phyloP scores from a whole-genome alignment of 1,284 basidiomycete species.

The Hemileia vastatrix region DNA sequence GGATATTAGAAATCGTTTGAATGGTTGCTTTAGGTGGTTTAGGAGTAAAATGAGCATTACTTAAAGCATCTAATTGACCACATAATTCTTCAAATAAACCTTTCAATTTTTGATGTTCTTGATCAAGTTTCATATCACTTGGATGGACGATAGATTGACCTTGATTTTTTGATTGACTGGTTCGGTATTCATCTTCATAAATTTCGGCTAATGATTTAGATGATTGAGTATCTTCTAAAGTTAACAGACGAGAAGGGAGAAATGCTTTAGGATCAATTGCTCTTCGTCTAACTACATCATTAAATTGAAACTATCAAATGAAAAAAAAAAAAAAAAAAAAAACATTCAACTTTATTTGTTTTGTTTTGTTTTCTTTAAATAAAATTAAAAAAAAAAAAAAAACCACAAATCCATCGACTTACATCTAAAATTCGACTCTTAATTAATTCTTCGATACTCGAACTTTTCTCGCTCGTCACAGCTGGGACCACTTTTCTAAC shows the following conservation, averaged over 20 bases:
- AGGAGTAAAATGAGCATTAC: conserved; percentile 90
- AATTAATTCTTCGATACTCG: conserved; percentile 78
- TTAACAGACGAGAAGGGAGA: conserved; percentile 77
- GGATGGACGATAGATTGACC: conserved; percentile 55
- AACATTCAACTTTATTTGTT: background rate
- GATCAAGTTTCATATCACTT: conserved; percentile 74
- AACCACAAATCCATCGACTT: conserved; percentile 29
- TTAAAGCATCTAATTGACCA: conserved; percentile 81
- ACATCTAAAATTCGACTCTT: conserved; percentile 78
- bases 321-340: background rate
- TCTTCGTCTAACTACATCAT: conserved; percentile 77
- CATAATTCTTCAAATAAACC: conserved; percentile 74
- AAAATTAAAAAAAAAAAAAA: background rate
- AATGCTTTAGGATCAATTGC: conserved; percentile 74
- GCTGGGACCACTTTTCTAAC: conserved; percentile 76
- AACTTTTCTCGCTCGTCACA: conserved; percentile 78
- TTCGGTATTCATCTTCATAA: conserved; percentile 85
- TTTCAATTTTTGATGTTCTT: conserved; percentile 80
- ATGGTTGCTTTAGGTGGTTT: conserved; percentile 90
- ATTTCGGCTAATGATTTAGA: conserved; percentile 85
- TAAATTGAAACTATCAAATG: conserved; percentile 55
- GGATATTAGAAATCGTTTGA: conserved; percentile 70
- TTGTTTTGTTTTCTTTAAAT: too few species aligned
- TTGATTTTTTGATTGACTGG: conserved; percentile 49
- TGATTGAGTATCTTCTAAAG: conserved; percentile 79